Conservation (phyloP, 306 rosid genomes). For the Quercus alba region DNA sequence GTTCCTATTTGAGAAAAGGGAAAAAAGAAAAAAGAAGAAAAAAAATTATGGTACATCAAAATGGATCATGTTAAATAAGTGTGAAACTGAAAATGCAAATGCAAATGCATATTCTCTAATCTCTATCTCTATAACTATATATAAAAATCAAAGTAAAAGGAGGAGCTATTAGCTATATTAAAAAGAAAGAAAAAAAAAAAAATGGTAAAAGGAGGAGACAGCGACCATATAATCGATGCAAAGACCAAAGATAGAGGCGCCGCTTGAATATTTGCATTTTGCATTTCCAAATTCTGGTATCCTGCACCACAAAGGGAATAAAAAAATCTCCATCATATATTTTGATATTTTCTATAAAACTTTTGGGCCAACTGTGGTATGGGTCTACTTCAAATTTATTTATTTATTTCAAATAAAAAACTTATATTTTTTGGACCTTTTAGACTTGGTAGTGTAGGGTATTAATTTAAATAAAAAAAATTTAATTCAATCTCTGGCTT, state of each 20-base stretch:
- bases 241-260: conserved; percentile 17
- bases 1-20: not conserved
- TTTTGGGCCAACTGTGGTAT: not conserved
- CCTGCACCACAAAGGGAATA: not conserved
- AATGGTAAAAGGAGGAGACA: conserved; percentile 2
- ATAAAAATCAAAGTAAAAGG: not conserved
- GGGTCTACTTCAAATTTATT: not conserved
- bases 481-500: not conserved
- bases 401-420: not conserved
- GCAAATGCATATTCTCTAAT: too few species aligned
- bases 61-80: not conserved
- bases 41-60: not conserved
- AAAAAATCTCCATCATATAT: not conserved
- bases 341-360: not conserved
- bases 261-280: conserved; percentile 10
- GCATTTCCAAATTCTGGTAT: not conserved
- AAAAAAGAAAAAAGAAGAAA: fast-evolving
- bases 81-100: not conserved
- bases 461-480: not conserved
- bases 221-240: conserved; percentile 1
- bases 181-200: not conserved
- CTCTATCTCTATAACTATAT: not conserved
- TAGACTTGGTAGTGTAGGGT: not conserved
- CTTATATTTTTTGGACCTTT: not conserved
- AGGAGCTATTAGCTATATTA: not conserved